Evolutionary conservation across 768 basidiomycete genomes (phyloP).

Genomic region (Suillus bovinus): DNA sequence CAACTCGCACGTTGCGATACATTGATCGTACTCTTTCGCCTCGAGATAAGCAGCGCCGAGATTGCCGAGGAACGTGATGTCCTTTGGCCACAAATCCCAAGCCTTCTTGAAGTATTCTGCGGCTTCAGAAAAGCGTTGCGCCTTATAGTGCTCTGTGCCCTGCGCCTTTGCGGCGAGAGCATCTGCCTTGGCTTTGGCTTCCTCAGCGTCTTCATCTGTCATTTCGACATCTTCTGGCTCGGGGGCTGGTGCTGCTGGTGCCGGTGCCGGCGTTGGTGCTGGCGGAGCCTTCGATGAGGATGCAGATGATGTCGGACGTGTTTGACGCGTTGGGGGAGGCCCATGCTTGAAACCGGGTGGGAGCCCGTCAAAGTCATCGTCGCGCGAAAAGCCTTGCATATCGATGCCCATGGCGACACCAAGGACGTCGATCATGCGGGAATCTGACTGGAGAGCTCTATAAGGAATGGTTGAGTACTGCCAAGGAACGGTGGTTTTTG

Average conservation of each 20-base stretch:
- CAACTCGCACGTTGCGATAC: conserved; percentile 90
- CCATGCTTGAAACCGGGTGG: conserved; percentile 53
- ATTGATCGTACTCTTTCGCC: conserved; percentile 87
- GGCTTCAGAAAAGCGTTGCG: conserved; percentile 78
- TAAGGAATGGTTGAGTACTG: neutral
- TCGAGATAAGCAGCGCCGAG: conserved; percentile 91
- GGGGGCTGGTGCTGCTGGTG: conserved; percentile 24
- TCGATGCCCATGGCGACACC: conserved; percentile 94
- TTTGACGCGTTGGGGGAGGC: conserved; percentile 29
- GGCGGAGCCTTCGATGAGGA: conserved; percentile 45
- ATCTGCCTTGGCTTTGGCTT: conserved; percentile 71
- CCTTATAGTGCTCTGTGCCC: conserved; percentile 84
- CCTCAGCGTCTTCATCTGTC: conserved; percentile 64
- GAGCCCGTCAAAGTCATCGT: conserved; percentile 81
- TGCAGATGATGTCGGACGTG: conserved; percentile 35
- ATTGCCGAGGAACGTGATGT: conserved; percentile 93
- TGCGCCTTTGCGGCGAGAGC: conserved; percentile 80
- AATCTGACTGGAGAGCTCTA: conserved; percentile 65
- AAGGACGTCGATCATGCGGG: conserved; percentile 92
- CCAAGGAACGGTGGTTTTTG: neutral
- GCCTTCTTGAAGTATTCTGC: conserved; percentile 77
- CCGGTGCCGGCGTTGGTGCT: conserved; percentile 33
- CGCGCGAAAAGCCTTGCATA: conserved; percentile 81
- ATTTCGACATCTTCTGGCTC: conserved; percentile 61
- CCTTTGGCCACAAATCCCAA: conserved; percentile 92